These are phyloP conservation scores for Bipolaris bicolor DNA, from an alignment of 2,329 filamentous ascomycete species.

Conservation along the genomic window DNA sequence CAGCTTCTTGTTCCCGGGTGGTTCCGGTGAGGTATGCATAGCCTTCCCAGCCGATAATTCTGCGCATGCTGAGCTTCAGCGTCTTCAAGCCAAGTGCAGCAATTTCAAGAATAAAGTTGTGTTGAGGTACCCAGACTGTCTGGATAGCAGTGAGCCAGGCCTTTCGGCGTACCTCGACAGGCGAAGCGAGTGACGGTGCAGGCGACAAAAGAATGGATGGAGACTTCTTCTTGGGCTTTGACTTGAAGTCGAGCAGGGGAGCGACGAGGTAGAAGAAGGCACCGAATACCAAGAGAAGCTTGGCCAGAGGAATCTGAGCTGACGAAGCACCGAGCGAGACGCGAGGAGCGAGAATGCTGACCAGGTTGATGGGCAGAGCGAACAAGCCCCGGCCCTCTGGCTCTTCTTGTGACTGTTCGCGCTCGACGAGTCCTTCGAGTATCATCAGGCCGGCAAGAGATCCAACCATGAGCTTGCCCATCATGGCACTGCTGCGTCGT, in stretches of 20 bases:
- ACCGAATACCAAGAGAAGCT: conserved; percentile 59
- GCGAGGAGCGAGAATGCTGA: conserved; percentile 38
- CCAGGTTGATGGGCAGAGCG: conserved; percentile 49
- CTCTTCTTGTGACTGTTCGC: conserved; percentile 61
- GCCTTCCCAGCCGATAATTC: conserved; percentile 74
- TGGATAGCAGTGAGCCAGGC: conserved; percentile 94
- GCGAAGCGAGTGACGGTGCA: conserved; percentile 76
- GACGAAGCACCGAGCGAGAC: conserved; percentile 40
- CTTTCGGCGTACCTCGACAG: conserved; percentile 82
- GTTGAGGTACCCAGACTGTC: conserved; percentile 87
- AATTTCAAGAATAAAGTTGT: conserved; percentile 85
- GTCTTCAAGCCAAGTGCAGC: conserved; percentile 81
- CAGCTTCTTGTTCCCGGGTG: conserved; percentile 83
- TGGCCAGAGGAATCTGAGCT: conserved; percentile 53
- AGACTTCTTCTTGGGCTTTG: conserved; percentile 59
- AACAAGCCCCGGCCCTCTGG: conserved; percentile 51
- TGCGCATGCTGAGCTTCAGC: conserved; percentile 79
- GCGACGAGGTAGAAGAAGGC: conserved; percentile 63
- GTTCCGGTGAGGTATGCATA: conserved; percentile 82
- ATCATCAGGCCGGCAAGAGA: conserved; percentile 92
- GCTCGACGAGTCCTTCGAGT: conserved; percentile 75
- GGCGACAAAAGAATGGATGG: conserved; percentile 51
- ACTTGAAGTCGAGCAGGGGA: conserved; percentile 63
- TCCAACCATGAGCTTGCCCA: conserved; percentile 87
- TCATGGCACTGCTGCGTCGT: conserved; percentile 56